These are phyloP conservation scores for Tarenaya hassleriana DNA, from an alignment of 345 rosid species.

Conservation along the genomic window DNA sequence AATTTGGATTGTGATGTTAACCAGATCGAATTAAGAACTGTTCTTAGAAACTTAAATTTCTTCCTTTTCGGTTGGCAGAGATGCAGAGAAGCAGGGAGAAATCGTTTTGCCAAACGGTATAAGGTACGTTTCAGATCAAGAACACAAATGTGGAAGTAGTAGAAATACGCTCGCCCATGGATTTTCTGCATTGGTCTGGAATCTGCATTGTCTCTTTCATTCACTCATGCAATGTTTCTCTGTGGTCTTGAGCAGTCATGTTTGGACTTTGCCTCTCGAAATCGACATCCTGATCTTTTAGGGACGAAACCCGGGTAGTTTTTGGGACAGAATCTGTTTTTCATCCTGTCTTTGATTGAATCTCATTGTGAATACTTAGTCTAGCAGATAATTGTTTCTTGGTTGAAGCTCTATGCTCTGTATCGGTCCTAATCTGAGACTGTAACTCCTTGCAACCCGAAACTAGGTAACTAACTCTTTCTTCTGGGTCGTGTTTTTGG, in stretches of 20 bases:
- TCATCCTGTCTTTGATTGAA: too few relatives aligned
- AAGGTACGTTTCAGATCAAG: conserved; percentile 38
- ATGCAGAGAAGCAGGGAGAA: conserved; percentile 65
- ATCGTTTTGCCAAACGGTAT: conserved; percentile 71
- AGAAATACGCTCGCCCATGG: background rate
- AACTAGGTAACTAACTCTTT: conserved; percentile 7
- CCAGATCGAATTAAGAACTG: background rate
- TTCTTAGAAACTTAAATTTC: background rate
- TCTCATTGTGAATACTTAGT: too few relatives aligned
- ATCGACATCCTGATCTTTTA: too few relatives aligned
- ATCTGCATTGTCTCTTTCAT: conserved; percentile 2
- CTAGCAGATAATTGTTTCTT: too few relatives aligned
- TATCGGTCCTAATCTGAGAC: background rate
- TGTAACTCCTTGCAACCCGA: background rate
- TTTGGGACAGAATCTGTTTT: too few relatives aligned
- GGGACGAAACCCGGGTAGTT: too few relatives aligned
- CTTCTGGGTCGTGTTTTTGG: background rate
- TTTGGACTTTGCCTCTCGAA: too few relatives aligned
- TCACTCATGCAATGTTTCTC: too few relatives aligned
- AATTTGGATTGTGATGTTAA: background rate
- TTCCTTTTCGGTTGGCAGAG: conserved; percentile 34
- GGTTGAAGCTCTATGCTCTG: too few relatives aligned
- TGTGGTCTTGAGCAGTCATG: too few relatives aligned
- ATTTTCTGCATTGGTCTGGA: background rate
- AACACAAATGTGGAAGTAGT: background rate